phyloP scores from a whole-genome alignment of 2,329 filamentous ascomycete species.

The Gaeumannomyces tritici region DNA sequence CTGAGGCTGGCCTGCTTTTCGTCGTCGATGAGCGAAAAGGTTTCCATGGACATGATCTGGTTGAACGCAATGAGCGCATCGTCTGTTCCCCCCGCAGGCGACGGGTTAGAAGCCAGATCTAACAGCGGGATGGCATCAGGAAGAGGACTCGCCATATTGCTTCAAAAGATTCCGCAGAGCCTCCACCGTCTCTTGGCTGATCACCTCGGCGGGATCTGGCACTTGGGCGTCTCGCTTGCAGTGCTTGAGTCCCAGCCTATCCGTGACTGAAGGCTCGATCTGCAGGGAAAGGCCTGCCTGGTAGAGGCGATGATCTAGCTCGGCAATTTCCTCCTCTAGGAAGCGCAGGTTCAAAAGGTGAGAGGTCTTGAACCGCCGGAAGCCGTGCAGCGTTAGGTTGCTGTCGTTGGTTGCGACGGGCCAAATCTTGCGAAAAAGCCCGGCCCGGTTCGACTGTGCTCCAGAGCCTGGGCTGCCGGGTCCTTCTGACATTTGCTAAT shows the following conservation, averaged over 20 bases:
- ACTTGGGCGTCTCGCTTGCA: background rate
- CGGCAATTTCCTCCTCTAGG: slow-evolving; percentile 20
- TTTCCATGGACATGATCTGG: slow-evolving; percentile 16
- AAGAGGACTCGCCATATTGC: background rate
- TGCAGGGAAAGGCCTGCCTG: slow-evolving; percentile 20
- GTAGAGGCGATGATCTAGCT: slow-evolving; percentile 20
- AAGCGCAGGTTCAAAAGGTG: slow-evolving; percentile 24
- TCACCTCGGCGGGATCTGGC: background rate
- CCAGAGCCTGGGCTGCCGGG: no score
- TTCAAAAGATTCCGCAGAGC: background rate
- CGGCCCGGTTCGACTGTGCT: no score
- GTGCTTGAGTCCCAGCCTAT: slow-evolving; percentile 13
- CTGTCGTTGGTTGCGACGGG: slow-evolving; percentile 14
- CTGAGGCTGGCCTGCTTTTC: slow-evolving; percentile 9
- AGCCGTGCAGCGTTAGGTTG: slow-evolving; percentile 16
- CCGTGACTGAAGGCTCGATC: slow-evolving; percentile 9
- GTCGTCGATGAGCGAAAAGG: slow-evolving; percentile 12
- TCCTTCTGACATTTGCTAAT: no score
- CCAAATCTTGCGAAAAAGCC: slow-evolving; percentile 18
- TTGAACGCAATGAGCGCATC: slow-evolving; percentile 14
- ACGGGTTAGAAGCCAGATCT: no score
- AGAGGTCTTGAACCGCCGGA: slow-evolving; percentile 18
- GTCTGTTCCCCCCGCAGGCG: slow-evolving; percentile 7
- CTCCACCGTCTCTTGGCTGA: background rate
- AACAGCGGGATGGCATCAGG: background rate